A percentile compares a stretch with the other conserved stretches of the same genome.
Conservation (phyloP, 495 filamentous ascomycete species). For the Hypoxylon intermedium region DNA sequence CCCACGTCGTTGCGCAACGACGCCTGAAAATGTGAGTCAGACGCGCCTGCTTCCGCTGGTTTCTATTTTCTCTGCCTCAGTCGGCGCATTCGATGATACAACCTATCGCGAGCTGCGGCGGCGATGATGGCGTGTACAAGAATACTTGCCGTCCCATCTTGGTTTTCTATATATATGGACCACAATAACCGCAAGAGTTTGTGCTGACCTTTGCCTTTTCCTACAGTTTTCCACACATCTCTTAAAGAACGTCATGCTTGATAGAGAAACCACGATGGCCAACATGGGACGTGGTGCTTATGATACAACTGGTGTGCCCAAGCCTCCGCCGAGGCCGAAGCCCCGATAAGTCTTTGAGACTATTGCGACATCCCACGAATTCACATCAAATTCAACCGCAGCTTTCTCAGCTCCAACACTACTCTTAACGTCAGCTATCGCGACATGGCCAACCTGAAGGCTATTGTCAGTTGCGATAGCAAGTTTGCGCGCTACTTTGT, state of each 20-base stretch:
- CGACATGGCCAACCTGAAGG: background rate
- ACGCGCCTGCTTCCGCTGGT: slow-evolving; percentile 31
- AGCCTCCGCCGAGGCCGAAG: slow-evolving; percentile 61
- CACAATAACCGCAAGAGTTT: slow-evolving; percentile 6
- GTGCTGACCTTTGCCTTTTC: slow-evolving; percentile 38
- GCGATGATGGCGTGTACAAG: slow-evolving; percentile 26
- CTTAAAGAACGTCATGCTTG: slow-evolving; percentile 52
- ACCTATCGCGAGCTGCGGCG: slow-evolving; percentile 27
- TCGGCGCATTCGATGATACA: slow-evolving; percentile 20
- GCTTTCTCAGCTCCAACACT: slow-evolving; percentile 26
- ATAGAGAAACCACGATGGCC: slow-evolving; percentile 51
- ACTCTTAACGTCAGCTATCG: slow-evolving; percentile 11
- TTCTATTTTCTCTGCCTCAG: slow-evolving; percentile 35
- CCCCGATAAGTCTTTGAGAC: slow-evolving; percentile 48
- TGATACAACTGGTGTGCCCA: slow-evolving; percentile 63
- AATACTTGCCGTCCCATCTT: background rate
- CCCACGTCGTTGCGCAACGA: slow-evolving; percentile 42
- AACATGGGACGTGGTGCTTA: slow-evolving; percentile 66
- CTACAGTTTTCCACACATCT: slow-evolving; percentile 3
- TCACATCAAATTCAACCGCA: background rate
- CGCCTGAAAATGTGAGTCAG: slow-evolving; percentile 54
- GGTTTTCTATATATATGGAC: slow-evolving; percentile 20
- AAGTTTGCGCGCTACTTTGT: slow-evolving; percentile 14
- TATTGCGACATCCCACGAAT: slow-evolving; percentile 17
- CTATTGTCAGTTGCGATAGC: slow-evolving; percentile 3